phyloP scores from a whole-genome alignment of 192 early-diverging fungal genomes.

The Entomortierella parvispora region DNA sequence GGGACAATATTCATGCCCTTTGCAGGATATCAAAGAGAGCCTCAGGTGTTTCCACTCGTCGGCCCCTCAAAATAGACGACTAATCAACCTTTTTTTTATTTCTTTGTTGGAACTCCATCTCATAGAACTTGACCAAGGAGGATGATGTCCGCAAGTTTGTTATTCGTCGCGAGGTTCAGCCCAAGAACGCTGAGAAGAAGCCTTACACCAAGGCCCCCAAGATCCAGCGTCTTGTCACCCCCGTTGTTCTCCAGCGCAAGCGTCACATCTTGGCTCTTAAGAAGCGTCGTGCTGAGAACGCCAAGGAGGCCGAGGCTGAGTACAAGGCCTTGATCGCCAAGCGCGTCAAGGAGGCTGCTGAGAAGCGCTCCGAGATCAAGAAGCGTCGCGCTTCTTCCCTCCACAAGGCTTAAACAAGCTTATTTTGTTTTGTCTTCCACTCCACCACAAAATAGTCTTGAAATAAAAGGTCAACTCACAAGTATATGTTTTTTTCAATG shows the following conservation, averaged over 20 bases:
- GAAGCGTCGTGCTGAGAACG: slow-evolving; percentile 82
- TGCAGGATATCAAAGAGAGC: too few species aligned
- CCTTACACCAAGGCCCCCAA: slow-evolving; percentile 94
- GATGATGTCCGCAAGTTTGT: slow-evolving; percentile 99
- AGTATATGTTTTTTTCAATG: too few species aligned
- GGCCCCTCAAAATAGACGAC: too few species aligned
- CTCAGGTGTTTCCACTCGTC: too few species aligned
- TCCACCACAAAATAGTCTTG: neutral
- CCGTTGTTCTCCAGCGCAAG: slow-evolving; percentile 96
- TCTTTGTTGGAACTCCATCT: too few species aligned
- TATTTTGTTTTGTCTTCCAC: neutral
- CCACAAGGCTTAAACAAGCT: slow-evolving; percentile 59
- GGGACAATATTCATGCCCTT: too few species aligned
- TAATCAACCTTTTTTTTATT: too few species aligned
- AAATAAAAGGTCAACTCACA: slow-evolving; percentile 3
- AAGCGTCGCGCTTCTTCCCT: slow-evolving; percentile 78
- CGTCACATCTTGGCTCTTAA: slow-evolving; percentile 89
- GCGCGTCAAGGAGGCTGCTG: slow-evolving; percentile 96
- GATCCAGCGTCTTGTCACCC: slow-evolving; percentile 99
- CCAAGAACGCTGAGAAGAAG: slow-evolving; percentile 92
- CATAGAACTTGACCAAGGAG: slow-evolving; percentile 90
- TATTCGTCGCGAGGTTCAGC: slow-evolving; percentile 94
- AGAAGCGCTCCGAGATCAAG: slow-evolving; percentile 82
- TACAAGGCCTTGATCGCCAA: slow-evolving; percentile 90
- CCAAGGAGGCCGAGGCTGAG: slow-evolving; percentile 76